Conservation (phyloP, 139 green algal genomes). For the Closterium sp. region DNA sequence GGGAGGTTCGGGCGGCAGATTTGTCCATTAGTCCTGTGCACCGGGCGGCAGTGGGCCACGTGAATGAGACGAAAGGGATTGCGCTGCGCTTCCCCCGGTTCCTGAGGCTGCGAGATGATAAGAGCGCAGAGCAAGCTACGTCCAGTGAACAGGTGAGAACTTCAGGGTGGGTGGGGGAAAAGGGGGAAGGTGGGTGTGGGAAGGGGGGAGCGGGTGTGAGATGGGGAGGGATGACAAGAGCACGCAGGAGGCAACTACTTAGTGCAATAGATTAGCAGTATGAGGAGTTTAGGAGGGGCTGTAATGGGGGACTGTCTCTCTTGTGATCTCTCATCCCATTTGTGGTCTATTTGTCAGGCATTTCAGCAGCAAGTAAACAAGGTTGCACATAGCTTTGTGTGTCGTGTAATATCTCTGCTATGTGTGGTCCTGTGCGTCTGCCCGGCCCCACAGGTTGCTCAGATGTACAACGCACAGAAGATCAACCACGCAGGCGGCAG, state of each 20-base stretch:
- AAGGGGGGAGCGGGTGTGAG: too few relatives aligned
- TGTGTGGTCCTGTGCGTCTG: background rate
- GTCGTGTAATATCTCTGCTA: background rate
- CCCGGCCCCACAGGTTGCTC: background rate
- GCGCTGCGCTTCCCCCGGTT: conserved; percentile 57
- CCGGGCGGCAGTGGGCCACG: conserved; percentile 77
- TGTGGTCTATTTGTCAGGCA: too few relatives aligned
- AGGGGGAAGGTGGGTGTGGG: background rate
- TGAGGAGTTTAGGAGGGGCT: too few relatives aligned
- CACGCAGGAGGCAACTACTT: conserved; percentile 80
- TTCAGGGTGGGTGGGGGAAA: too few relatives aligned
- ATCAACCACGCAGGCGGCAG: background rate
- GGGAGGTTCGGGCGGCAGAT: conserved; percentile 98
- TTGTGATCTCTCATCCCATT: too few relatives aligned
- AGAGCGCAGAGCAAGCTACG: conserved; percentile 85
- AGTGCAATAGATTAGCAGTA: conserved; percentile 72
- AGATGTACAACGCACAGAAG: conserved; percentile 9
- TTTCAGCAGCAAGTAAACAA: too few relatives aligned
- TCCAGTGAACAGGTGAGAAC: conserved; percentile 74
- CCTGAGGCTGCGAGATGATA: conserved; percentile 89
- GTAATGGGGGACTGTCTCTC: too few relatives aligned
- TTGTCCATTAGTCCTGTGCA: conserved; percentile 91
- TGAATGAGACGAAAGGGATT: conserved; percentile 77
- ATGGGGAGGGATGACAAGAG: conserved; percentile 75
- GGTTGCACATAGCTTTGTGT: too few relatives aligned